Base-by-base conservation (phyloP, 352 stramenopile species). In the Globisporangium nagaii region DNA sequence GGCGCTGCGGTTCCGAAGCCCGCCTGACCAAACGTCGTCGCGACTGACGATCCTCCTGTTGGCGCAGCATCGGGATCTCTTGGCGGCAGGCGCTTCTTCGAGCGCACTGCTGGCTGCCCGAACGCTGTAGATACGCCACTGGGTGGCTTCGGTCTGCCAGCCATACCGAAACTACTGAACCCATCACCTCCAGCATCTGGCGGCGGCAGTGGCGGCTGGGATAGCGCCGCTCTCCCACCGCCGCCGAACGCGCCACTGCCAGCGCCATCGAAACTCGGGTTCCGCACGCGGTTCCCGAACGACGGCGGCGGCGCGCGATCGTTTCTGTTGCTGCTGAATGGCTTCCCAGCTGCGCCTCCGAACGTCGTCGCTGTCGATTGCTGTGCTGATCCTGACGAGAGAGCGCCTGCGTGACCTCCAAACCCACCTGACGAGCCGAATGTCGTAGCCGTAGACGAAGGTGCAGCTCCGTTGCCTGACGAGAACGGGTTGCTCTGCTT, bases 121-220 rank as follows among this genome's bases (percentile, higher is more conserved):
- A 66, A 66, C 11, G 46, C 28, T 7, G 53, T 66, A 8, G 59
- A 17, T 15, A 31, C 19, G 1, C 31, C 43, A 17, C n/a, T n/a
- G n/a, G 43, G 22, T 8, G 46, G 11, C n/a, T 49, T 49, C 0
- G 57, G 37, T 22, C 34, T 17, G 19, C 47, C 51, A 28, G 68
- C 71, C 11, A 41, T 34, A 42, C 37, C 62, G 10, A 59, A 50
- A 32, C 72, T 69, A 28, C 60, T 58, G 9, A 66, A 71, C 6
- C 40, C 56, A 31, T 47, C 39, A 20, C 43, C 34, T 9, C 28
- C 28, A 27, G 28, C 44, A 32, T 46, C 48, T 13, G 47, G 31
- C 11, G 41, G 32, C n/a, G 32, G 42, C 11, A 46, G 20, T 15
- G 32, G 50, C 28, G 31, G 56, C 22, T 54, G 43, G 42, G 35